phyloP scores from a whole-genome alignment of 129 eudicot species.

The Flaveria linearis region DNA sequence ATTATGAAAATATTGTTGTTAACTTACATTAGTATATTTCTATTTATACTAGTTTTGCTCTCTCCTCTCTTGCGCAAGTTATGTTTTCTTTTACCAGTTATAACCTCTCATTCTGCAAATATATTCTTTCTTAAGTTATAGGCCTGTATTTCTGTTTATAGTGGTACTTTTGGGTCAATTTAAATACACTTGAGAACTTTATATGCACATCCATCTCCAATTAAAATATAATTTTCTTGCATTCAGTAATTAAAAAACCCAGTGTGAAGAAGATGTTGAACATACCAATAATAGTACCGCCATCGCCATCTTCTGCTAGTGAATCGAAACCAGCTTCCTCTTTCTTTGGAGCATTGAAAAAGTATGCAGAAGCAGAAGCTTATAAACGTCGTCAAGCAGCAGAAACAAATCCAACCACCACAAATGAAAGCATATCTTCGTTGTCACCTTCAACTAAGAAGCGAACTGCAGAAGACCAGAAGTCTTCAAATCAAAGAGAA shows the following conservation, averaged over 20 bases:
- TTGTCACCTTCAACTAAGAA: slow-evolving; percentile 20
- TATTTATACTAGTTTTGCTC: not conserved
- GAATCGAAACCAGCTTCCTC: slow-evolving; percentile 48
- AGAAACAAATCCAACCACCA: slow-evolving; percentile 5
- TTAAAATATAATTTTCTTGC: not conserved
- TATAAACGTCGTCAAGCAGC: slow-evolving; percentile 16
- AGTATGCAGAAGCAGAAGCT: slow-evolving; percentile 57
- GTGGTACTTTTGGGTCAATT: not conserved
- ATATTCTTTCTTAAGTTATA: slow-evolving; percentile 53
- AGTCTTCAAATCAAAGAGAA: slow-evolving; percentile 41
- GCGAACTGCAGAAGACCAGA: slow-evolving; percentile 38
- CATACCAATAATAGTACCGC: slow-evolving; percentile 63
- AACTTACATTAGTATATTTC: not conserved
- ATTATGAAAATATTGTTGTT: not conserved
- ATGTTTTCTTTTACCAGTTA: not conserved
- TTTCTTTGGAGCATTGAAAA: slow-evolving; percentile 52
- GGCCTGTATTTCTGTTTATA: not conserved
- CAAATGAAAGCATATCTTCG: slow-evolving; percentile 3
- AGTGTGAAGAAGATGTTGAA: slow-evolving; percentile 64
- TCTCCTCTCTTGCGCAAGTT: not conserved
- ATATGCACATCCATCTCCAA: not conserved
- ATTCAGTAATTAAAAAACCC: slow-evolving; percentile 61
- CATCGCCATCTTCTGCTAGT: slow-evolving; percentile 38
- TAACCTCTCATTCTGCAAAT: slow-evolving; percentile 6
- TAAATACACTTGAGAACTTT: not conserved